These are phyloP conservation scores for Pythium dissimile DNA, from an alignment of 352 stramenopile genomes.

Conservation along the genomic window DNA sequence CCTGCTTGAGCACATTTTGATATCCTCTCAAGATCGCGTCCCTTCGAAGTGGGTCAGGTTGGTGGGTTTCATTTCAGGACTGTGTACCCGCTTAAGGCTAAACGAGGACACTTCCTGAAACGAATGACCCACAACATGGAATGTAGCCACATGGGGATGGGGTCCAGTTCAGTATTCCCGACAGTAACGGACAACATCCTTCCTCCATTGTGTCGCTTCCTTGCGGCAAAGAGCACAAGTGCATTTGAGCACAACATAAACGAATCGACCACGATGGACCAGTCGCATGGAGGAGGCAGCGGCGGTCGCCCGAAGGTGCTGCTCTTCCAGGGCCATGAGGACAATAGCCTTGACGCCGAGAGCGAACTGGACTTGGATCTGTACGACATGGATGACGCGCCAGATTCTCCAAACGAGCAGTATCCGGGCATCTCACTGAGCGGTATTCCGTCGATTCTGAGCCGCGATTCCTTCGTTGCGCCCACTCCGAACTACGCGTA, in stretches of 20 bases:
- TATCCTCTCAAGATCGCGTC: conserved; percentile 27
- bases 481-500: not conserved
- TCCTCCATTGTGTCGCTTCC: not conserved
- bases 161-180: not conserved
- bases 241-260: not conserved
- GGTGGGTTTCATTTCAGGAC: not conserved
- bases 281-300: not conserved
- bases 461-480: not conserved
- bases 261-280: not conserved
- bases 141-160: not conserved
- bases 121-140: not conserved
- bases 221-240: not conserved
- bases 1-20: not conserved
- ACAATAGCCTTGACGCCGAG: conserved; percentile 37
- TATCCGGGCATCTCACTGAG: conserved; percentile 13
- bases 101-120: too few relatives aligned
- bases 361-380: conserved; percentile 62
- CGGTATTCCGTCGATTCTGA: conserved; percentile 19
- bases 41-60: conserved; percentile 19
- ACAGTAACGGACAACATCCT: not conserved
- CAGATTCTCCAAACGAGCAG: conserved; percentile 6
- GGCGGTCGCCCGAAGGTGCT: conserved; percentile 4
- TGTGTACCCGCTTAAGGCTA: too few relatives aligned
- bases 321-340: conserved; percentile 16
- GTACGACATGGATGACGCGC: conserved; percentile 51